phyloP scores from a whole-genome alignment of 768 basidiomycete species.

The Pleurotus giganteus region DNA sequence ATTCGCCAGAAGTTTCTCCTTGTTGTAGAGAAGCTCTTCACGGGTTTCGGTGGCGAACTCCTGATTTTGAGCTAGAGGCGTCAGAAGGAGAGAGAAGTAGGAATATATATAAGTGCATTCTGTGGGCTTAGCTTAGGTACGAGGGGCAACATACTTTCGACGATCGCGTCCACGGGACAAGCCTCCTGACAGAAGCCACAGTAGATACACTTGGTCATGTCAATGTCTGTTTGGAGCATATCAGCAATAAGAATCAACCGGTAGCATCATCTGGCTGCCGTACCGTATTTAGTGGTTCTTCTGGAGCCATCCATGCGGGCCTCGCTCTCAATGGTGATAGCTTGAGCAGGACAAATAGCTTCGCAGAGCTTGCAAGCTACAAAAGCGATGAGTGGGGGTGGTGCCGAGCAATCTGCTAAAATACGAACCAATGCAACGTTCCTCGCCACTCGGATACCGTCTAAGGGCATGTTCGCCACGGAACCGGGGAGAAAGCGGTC shows the following conservation, averaged over 20 bases:
- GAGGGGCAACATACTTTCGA: constrained; percentile 74
- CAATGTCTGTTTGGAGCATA: constrained; percentile 66
- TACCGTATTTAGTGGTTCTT: constrained; percentile 96
- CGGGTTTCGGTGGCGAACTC: constrained; percentile 98
- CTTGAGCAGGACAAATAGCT: constrained; percentile 98
- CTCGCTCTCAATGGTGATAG: constrained; percentile 99
- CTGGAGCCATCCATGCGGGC: constrained; percentile 93
- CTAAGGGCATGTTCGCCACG: constrained; percentile 97
- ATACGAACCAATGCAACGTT: constrained; percentile 92
- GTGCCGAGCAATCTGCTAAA: background rate
- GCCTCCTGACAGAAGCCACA: constrained; percentile 99
- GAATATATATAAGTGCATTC: constrained; percentile 8
- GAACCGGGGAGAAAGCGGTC: constrained; percentile 95
- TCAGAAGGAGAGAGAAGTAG: constrained; percentile 1
- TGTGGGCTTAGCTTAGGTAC: constrained; percentile 7
- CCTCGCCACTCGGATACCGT: constrained; percentile 96
- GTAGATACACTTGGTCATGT: constrained; percentile 99
- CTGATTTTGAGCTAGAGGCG: constrained; percentile 82
- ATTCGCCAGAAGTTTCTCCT: constrained; percentile 95
- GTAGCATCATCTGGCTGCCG: constrained; percentile 19
- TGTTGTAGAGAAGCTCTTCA: constrained; percentile 98
- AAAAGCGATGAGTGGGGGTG: constrained; percentile 4
- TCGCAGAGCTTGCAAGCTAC: constrained; percentile 98
- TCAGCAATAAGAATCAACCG: constrained; percentile 8
- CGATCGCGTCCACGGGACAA: constrained; percentile 98